Conservation (phyloP, 805 yeast species). For the Saturnispora mendoncae region DNA sequence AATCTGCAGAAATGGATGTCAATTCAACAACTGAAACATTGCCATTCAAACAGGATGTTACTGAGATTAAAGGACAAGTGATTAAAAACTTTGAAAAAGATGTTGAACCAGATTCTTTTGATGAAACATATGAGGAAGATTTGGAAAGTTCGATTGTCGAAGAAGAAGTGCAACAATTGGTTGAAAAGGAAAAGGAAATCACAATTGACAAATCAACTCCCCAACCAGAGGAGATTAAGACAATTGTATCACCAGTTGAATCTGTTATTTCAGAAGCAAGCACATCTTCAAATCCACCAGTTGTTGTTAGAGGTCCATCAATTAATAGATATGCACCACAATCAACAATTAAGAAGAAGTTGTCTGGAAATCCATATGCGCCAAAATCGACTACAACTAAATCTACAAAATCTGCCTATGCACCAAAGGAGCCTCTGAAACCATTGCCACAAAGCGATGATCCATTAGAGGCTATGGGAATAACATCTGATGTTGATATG, state of each 20-base stretch:
- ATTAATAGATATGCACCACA: conserved; percentile 11
- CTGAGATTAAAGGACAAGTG: too few species aligned
- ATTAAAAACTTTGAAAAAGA: too few species aligned
- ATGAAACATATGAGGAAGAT: too few species aligned
- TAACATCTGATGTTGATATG: conserved; percentile 23
- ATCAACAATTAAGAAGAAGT: background rate
- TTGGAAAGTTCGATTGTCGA: too few species aligned
- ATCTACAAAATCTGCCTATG: conserved; percentile 1
- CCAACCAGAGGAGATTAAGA: background rate
- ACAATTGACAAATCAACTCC: too few species aligned
- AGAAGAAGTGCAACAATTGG: too few species aligned
- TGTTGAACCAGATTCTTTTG: too few species aligned
- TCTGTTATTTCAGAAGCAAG: background rate
- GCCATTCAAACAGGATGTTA: too few species aligned
- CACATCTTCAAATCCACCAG: background rate
- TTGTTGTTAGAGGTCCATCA: conserved; percentile 1
- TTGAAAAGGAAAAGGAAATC: too few species aligned
- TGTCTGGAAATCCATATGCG: conserved; percentile 10
- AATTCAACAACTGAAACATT: too few species aligned
- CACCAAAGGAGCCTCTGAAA: background rate
- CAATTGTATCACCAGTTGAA: background rate
- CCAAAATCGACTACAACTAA: conserved; percentile 1
- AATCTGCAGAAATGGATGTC: too few species aligned
- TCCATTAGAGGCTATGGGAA: conserved; percentile 8
- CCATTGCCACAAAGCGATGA: conserved; percentile 1